Conservation (phyloP, 73 alveolate species). For the Tetrahymena elliotti region DNA sequence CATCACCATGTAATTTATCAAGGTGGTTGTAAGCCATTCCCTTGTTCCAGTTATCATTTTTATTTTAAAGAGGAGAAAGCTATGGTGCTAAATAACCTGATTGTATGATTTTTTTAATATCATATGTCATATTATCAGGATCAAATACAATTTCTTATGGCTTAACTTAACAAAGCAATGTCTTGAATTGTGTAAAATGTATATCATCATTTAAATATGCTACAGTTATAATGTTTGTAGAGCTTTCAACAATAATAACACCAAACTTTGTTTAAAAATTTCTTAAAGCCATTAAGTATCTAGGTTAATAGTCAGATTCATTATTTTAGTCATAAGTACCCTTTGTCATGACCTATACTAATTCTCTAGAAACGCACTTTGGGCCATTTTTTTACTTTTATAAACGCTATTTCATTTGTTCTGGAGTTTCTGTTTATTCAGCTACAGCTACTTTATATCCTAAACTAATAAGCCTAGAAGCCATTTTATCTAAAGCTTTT, state of each 20-base stretch:
- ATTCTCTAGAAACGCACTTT: conserved; percentile 53
- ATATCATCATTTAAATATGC: conserved; percentile 10
- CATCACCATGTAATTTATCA: neutral
- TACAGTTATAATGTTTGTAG: conserved; percentile 20
- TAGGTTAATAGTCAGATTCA: conserved; percentile 18
- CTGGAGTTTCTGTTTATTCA: conserved; percentile 59
- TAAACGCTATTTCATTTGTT: conserved; percentile 35
- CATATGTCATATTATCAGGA: neutral
- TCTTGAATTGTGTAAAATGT: conserved; percentile 8
- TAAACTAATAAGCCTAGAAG: conserved; percentile 23
- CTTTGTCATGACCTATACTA: conserved; percentile 48
- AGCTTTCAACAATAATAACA: conserved; percentile 27
- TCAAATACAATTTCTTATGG: conserved; percentile 25
- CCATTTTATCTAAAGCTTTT: conserved; percentile 46
- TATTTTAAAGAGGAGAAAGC: neutral
- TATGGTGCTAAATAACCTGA: neutral
- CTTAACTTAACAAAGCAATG: conserved; percentile 20
- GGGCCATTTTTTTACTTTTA: conserved; percentile 14
- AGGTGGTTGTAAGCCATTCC: conserved; percentile 7
- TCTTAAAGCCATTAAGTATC: neutral
- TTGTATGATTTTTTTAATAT: neutral
- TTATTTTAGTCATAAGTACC: conserved; percentile 48
- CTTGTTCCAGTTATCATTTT: conserved; percentile 28
- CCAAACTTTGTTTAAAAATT: conserved; percentile 13
- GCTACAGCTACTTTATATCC: conserved; percentile 59